Percentiles rank a stretch among this genome's conserved stretches.
These are phyloP conservation scores for Vavraia culicis DNA, from an alignment of 371 early-diverging fungal genomes.

Conservation along the genomic window DNA sequence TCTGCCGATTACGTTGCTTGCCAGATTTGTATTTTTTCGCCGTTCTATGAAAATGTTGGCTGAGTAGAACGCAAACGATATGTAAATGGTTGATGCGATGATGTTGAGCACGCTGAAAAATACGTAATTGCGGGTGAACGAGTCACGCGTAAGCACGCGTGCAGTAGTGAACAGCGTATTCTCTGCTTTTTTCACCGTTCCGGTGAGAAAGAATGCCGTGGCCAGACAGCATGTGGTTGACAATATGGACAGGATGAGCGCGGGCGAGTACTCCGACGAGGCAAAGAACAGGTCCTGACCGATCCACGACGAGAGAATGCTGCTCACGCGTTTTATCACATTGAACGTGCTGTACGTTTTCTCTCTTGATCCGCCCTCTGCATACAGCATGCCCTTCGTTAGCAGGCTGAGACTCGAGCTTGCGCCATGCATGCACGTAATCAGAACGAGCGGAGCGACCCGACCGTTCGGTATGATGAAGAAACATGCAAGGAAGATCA, in stretches of 20 bases:
- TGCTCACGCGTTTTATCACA: constrained; percentile 6
- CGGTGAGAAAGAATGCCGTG: constrained; percentile 3
- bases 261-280: background rate
- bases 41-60: constrained; percentile 27
- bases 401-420: constrained; percentile 11
- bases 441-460: background rate
- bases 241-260: constrained; percentile 4
- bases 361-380: background rate
- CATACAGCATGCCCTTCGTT: constrained; percentile 9
- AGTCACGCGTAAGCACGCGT: background rate
- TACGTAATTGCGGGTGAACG: background rate
- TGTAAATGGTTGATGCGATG: constrained; percentile 16
- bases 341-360: constrained; percentile 1
- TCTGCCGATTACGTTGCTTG: background rate
- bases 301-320: constrained; percentile 17
- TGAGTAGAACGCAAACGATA: constrained; percentile 20
- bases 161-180: background rate
- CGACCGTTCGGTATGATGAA: constrained; percentile 5
- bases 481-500: constrained; percentile 8
- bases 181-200: background rate
- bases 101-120: constrained; percentile 4
- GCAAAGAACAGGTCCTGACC: constrained; percentile 22
- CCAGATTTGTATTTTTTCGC: constrained; percentile 5
- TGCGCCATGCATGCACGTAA: constrained; percentile 11
- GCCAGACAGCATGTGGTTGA: background rate